phyloP scores from a whole-genome alignment of 192 early-diverging fungal species.

The Coemansia sp. region DNA sequence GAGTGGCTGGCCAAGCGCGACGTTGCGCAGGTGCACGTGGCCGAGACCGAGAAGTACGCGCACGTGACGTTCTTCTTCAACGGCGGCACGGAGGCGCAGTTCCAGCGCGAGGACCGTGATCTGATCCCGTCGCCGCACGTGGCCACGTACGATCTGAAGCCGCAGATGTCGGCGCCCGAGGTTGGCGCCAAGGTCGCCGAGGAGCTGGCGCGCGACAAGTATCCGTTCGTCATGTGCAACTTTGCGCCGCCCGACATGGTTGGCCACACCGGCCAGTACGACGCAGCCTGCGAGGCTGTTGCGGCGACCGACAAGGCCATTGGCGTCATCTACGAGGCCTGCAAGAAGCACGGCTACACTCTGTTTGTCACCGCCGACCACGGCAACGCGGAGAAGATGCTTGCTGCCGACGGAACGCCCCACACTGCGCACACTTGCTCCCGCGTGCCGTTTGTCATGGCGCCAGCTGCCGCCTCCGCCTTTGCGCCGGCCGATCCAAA shows the following conservation, averaged over 20 bases:
- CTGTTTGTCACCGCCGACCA: constrained; percentile 98
- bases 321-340: constrained; percentile 90
- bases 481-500: constrained; percentile 57
- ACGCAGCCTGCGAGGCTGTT: constrained; percentile 87
- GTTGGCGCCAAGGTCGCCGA: constrained; percentile 92
- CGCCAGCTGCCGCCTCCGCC: constrained; percentile 43
- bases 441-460: constrained; percentile 92
- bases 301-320: constrained; percentile 95
- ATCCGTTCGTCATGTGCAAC: constrained; percentile 97
- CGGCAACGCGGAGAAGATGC: constrained; percentile 99
- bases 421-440: constrained; percentile 96
- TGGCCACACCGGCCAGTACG: constrained; percentile 96
- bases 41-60: constrained; percentile 99
- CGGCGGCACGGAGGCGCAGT: constrained; percentile 94
- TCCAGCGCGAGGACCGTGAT: constrained; percentile 82
- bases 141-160: constrained; percentile 96
- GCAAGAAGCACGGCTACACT: constrained; percentile 81
- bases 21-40: constrained; percentile 93
- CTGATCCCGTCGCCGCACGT: constrained; percentile 92
- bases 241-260: constrained; percentile 99
- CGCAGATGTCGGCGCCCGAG: constrained; percentile 88
- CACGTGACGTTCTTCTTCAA: constrained; percentile 99
- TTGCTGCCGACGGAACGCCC: constrained; percentile 81
- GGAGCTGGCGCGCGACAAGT: constrained; percentile 71
- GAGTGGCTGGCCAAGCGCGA: constrained; percentile 91